Base-by-base conservation (phyloP, 345 rosid species). In the Firmiana major region DNA sequence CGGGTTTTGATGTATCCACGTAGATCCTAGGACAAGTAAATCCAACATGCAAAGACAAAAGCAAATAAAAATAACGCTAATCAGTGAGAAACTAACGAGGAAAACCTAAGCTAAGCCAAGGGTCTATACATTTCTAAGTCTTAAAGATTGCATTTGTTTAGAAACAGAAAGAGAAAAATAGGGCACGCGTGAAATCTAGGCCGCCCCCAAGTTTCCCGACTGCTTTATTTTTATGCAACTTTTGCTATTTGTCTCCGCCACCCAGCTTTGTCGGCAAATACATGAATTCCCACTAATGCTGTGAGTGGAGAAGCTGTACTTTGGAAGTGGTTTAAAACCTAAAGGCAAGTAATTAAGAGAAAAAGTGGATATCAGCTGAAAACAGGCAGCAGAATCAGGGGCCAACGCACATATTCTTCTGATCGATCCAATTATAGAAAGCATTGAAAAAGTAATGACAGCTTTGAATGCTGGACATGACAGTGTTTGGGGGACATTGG, bases 161-260 rank as follows among this genome's bases (percentile, higher is more conserved):
- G 40, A 38, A 38, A 38, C 40, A 38, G 40, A 5, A 38, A 6
- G 81, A 83, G 69, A 76, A 65, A 77, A 69, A 58, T 16, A 75
- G 70, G 84, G 75, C 85, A 84, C 81, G 88, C 90, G 86, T 83
- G 84, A 80, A 84, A 88, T 72, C 63, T 54, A 86, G 85, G 87
- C 79, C 70, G 64, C 65, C 80, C 70, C 82, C 81, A 63, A 73
- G 62, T 31, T 75, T 55, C 71, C 64, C 78, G 82, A 73, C 79
- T 24, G 71, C 38, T 40, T 40, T 40, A 26, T 24, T 46, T 7
- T 45, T 42, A 12, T 67, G 38, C 40, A 34, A 13, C 3, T 46
- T 57, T 70, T 78, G 63, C 58, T 74, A 74, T 31, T 31, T 31
- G 40, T 16, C 78, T 38, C 40, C 84, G 40, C 81, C 79, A 58